These are phyloP conservation scores for Melanogaster broomeanus DNA, from an alignment of 768 basidiomycete genomes.

Conservation along the genomic window DNA sequence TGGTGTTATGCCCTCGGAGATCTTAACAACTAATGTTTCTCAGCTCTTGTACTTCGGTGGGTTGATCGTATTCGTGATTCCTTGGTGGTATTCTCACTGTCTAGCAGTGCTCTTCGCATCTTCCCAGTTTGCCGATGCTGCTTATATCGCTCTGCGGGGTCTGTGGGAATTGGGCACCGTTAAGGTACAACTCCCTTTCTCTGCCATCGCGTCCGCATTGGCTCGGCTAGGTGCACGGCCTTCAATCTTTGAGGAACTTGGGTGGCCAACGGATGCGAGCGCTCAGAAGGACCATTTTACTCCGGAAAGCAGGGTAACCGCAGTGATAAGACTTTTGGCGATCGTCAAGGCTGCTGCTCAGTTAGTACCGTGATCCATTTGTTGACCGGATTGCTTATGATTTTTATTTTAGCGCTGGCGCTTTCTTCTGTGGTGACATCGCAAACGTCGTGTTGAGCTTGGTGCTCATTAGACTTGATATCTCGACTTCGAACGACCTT, in stretches of 20 bases:
- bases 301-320: conserved; percentile 25
- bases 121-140: conserved; percentile 32
- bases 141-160: conserved; percentile 35
- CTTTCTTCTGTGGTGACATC: conserved; percentile 41
- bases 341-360: conserved; percentile 45
- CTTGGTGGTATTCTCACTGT: conserved; percentile 6
- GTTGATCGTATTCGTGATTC: neutral
- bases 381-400: conserved; percentile 1
- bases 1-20: conserved; percentile 29
- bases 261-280: conserved; percentile 24
- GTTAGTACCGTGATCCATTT: conserved; percentile 37
- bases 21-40: conserved; percentile 32
- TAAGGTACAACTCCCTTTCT: conserved; percentile 34
- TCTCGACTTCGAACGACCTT: conserved; percentile 44
- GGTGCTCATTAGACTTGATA: conserved; percentile 59
- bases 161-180: conserved; percentile 28
- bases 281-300: conserved; percentile 14
- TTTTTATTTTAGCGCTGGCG: conserved; percentile 30
- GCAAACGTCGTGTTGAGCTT: conserved; percentile 52
- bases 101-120: conserved; percentile 18
- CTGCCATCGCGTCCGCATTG: conserved; percentile 38
- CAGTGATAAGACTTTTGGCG: conserved; percentile 43
- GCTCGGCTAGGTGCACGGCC: conserved; percentile 47
- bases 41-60: conserved; percentile 48
- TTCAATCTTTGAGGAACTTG: conserved; percentile 34